Base-by-base conservation (phyloP, 2,329 filamentous ascomycete species). In the Grosmannia penicillata region DNA sequence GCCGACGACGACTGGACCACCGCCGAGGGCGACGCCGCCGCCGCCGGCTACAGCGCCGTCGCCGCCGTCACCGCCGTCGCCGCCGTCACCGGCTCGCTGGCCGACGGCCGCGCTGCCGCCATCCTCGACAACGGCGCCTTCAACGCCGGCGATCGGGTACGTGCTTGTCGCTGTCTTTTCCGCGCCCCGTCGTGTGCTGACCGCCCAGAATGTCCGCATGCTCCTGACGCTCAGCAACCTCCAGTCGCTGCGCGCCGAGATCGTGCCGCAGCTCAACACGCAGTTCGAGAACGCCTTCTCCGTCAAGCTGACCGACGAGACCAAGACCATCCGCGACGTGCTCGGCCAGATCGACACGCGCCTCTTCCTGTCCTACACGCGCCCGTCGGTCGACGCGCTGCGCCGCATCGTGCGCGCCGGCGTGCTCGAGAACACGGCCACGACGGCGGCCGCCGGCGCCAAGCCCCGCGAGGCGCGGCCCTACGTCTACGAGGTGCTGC, bases 281-380 rank as follows among this genome's bases (percentile, higher is more conserved):
- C 82, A 91, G 52, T 98, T 96, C 52, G 91, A 98, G 55, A 86
- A 83, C 36, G 75, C 84, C 39, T 98, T 98, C 59, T 86, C 83
- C 2, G 84, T 96, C 45, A 93, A 93, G 53, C 71, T 98, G 43
- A 93, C 86, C 2, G 89, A 95, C 45, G 91, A 98, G 59, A 80
- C 79, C 40, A 89, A 89, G 56, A 91, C 83, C 1, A 89, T 98
- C 53, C 78, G 80, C 39, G 86, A 96, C 51, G 85, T 93, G 4
- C 76, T 96, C 11, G 72, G 73, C 14, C 86, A 96, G 55, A 95
- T 98, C 46, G 87, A 96, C 53, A 72, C 78, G 11, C 78, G 84
- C 6, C 76, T 98, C 26, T 98, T 98, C 69, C 75, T 86, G 50
- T 85, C 86, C 3, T 98, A 95, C 60, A 93, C 85, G 13, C 76